Conservation (phyloP, 75 land plant species). For the Selaginella tamariscina region DNA sequence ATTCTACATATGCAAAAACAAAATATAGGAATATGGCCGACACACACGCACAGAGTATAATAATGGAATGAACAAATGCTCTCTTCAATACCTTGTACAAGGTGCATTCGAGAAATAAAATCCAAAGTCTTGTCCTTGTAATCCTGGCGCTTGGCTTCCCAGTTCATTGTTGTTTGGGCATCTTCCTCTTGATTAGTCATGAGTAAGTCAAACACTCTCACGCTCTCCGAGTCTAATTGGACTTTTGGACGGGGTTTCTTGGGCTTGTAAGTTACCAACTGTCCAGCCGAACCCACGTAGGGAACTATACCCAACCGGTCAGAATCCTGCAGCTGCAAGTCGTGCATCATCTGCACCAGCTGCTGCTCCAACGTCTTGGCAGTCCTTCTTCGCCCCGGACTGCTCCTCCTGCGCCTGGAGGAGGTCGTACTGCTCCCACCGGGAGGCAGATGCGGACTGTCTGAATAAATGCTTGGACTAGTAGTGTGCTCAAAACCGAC, state of each 20-base stretch:
- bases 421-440: too few species aligned
- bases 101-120: slow-evolving; percentile 88
- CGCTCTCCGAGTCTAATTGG: neutral
- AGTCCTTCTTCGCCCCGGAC: too few species aligned
- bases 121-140: slow-evolving; percentile 47
- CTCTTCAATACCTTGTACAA: slow-evolving; percentile 60
- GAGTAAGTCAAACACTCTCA: neutral
- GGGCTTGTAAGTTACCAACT: neutral
- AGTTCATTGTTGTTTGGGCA: slow-evolving; percentile 6
- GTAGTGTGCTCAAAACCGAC: too few species aligned
- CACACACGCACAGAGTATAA: too few species aligned
- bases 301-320: neutral
- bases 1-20: too few species aligned
- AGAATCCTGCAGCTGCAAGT: neutral
- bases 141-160: slow-evolving; percentile 63
- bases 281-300: neutral
- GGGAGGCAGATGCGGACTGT: too few species aligned
- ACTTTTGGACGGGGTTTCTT: neutral
- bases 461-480: too few species aligned
- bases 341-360: too few species aligned
- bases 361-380: too few species aligned
- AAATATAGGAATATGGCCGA: too few species aligned
- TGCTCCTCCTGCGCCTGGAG: too few species aligned
- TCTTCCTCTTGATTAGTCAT: neutral
- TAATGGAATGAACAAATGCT: too few species aligned